Evolutionary conservation across 2,329 filamentous ascomycete species (phyloP).

Genomic region (Beauveria brongniartii): DNA sequence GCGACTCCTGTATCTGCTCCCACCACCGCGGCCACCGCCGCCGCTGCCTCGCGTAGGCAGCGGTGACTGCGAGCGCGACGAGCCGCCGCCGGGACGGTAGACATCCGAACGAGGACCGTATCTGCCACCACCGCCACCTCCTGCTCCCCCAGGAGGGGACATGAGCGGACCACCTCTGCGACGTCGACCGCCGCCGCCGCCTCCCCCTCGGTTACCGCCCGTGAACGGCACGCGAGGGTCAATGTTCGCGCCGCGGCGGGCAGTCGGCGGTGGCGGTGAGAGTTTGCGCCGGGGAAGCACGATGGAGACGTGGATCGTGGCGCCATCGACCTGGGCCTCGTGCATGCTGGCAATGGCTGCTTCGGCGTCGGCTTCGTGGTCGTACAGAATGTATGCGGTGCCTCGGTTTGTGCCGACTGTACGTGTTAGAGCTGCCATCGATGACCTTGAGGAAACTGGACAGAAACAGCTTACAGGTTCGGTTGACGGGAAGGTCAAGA

Average conservation of each 20-base stretch:
- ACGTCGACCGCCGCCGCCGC: slow-evolving; percentile 23
- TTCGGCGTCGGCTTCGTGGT: slow-evolving; percentile 70
- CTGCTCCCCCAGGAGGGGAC: slow-evolving; percentile 18
- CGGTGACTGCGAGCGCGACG: slow-evolving; percentile 21
- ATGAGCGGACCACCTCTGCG: slow-evolving; percentile 27
- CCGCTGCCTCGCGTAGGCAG: neutral
- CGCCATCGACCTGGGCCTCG: slow-evolving; percentile 86
- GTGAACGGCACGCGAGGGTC: slow-evolving; percentile 36
- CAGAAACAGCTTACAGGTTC: slow-evolving; percentile 55
- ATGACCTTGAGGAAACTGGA: neutral
- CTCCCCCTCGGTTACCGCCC: slow-evolving; percentile 26
- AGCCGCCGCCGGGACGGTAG: slow-evolving; percentile 54
- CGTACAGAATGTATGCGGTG: slow-evolving; percentile 85
- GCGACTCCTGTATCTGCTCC: slow-evolving; percentile 36
- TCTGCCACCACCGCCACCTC: slow-evolving; percentile 23
- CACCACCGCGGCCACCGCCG: slow-evolving; percentile 20
- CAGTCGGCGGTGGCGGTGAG: slow-evolving; percentile 67
- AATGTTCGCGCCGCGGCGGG: slow-evolving; percentile 54
- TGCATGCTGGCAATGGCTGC: slow-evolving; percentile 94
- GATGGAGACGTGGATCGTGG: slow-evolving; percentile 77
- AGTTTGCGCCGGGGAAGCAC: slow-evolving; percentile 78
- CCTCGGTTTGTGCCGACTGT: slow-evolving; percentile 77
- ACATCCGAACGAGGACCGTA: slow-evolving; percentile 42
- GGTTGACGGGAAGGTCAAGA: slow-evolving; percentile 83
- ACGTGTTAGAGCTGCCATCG: slow-evolving; percentile 25